Percentiles rank a stretch among this genome's conserved stretches.
Conservation (phyloP, 768 basidiomycete species). For the Ramaria sp. region DNA sequence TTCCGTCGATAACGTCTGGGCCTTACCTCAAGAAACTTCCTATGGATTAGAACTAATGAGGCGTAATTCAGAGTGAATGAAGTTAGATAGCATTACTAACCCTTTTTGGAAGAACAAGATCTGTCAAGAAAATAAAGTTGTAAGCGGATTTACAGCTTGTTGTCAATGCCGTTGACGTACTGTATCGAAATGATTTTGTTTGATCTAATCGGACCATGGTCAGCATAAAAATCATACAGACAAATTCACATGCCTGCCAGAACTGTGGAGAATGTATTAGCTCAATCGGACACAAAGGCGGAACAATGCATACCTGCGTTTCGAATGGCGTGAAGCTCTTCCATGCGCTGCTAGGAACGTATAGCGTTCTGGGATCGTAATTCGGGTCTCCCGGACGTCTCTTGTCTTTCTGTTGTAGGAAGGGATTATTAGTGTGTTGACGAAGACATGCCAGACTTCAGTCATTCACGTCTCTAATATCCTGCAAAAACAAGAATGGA, state of each 20-base stretch:
- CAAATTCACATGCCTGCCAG: slow-evolving; percentile 43
- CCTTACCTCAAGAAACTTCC: slow-evolving; percentile 71
- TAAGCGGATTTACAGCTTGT: no score
- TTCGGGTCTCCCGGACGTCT: slow-evolving; percentile 66
- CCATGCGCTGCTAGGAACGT: slow-evolving; percentile 72
- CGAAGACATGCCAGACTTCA: background rate
- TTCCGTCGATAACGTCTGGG: background rate
- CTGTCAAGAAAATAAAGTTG: slow-evolving; percentile 22
- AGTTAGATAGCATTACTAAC: slow-evolving; percentile 24
- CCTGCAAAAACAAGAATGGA: slow-evolving; percentile 63
- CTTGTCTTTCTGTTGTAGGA: slow-evolving; percentile 58
- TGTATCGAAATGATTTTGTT: slow-evolving; percentile 95
- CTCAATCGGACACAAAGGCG: background rate
- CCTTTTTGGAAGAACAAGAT: slow-evolving; percentile 98
- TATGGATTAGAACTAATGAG: slow-evolving; percentile 16
- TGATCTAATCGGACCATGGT: slow-evolving; percentile 52
- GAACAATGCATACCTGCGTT: slow-evolving; percentile 47
- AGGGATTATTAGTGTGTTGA: background rate
- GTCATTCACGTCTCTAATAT: slow-evolving; percentile 56
- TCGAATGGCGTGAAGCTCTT: slow-evolving; percentile 88
- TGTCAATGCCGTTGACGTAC: slow-evolving; percentile 26
- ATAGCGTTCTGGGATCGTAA: slow-evolving; percentile 86
- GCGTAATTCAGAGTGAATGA: background rate
- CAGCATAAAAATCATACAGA: background rate
- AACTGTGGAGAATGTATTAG: slow-evolving; percentile 33